Percentiles rank a stretch among this genome's conserved stretches.
Conservation (phyloP, 2,329 filamentous ascomycete genomes). For the Microascus cirrosus region DNA sequence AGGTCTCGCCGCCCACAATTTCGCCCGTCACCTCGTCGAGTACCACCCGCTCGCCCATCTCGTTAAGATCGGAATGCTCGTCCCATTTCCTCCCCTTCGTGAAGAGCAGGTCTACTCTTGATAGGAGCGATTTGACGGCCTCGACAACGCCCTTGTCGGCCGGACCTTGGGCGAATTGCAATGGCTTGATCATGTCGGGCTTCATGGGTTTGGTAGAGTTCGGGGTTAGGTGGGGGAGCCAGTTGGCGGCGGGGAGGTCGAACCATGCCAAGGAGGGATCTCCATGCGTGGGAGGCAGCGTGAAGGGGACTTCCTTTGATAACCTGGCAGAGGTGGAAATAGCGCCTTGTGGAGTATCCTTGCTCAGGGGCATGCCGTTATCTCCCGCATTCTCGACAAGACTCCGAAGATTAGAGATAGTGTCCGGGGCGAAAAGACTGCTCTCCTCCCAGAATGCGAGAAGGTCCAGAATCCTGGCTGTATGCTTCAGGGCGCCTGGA, state of each 20-base stretch:
- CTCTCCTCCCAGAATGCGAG: conserved; percentile 61
- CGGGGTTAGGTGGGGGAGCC: conserved; percentile 67
- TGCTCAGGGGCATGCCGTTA: conserved; percentile 8
- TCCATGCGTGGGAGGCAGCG: conserved; percentile 68
- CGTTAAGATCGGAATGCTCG: conserved; percentile 55
- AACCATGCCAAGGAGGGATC: conserved; percentile 65
- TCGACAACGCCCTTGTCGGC: conserved; percentile 54
- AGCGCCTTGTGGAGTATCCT: conserved; percentile 11
- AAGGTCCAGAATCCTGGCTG: conserved; percentile 51
- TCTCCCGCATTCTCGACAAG: conserved; percentile 32
- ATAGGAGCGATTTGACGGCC: conserved; percentile 60
- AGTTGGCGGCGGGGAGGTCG: conserved; percentile 71
- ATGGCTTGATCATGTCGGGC: conserved; percentile 56
- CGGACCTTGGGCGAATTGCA: conserved; percentile 58
- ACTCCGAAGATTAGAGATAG: conserved; percentile 47
- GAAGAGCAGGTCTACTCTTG: conserved; percentile 60
- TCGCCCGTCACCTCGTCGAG: conserved; percentile 57
- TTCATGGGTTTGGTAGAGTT: conserved; percentile 68
- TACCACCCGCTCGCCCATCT: conserved; percentile 59
- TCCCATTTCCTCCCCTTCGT: conserved; percentile 34
- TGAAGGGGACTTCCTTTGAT: conserved; percentile 50
- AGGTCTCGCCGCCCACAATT: conserved; percentile 56
- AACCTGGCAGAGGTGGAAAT: conserved; percentile 10
- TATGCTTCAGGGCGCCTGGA: conserved; percentile 52
- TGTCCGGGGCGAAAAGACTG: conserved; percentile 43